Base-by-base conservation (phyloP, 2,329 filamentous ascomycete genomes). In the Aureobasidium melanogenum region DNA sequence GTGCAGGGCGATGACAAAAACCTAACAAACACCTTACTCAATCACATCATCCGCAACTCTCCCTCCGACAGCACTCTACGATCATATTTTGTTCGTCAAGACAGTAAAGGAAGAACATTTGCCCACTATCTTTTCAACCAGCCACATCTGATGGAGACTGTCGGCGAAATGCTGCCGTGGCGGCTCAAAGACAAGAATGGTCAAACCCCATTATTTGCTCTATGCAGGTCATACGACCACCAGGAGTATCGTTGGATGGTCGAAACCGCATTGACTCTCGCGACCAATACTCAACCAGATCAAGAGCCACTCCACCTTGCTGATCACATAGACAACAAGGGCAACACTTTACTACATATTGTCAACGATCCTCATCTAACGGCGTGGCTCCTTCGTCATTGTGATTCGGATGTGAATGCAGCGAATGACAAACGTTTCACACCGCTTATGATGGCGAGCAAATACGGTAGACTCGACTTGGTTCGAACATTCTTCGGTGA, bases 111-210 rank as follows among this genome's bases (percentile, higher is more conserved):
- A 24, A 86, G 94, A 67, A 96, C 91, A 64, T 84, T 90, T 57
- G 94, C 88, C n/a, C 94, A 99, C 74, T 99, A 99, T 72, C 80
- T 99, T 17, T 99, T 99, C 76, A 89, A 96, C 69, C 87, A 90
- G 9, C 94, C 94, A 2, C 81, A 83, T 58, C 79, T 99, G 22
- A 94, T 99, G 66, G 77, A 80, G 47, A 82, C 83, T 60, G 87
- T 97, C 63, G 92, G 91, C 2, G 81, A 82, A 63, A 76, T 93
- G 66, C 79, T 99, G 58, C 89, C 91, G 9, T 99, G 94, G 94
- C 84, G 85, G 62, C 85, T 95, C 73, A 91, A 88, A 66, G 94
- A 99, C 74, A 95, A 91, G 72, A 97, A 97, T 70, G 94, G 94
- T 0, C 94, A 97, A 74, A 99, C 95, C n/a, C 95, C 94, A 1